Base-by-base conservation (phyloP, 257 asterid species). In the Solanum paucissectum region DNA sequence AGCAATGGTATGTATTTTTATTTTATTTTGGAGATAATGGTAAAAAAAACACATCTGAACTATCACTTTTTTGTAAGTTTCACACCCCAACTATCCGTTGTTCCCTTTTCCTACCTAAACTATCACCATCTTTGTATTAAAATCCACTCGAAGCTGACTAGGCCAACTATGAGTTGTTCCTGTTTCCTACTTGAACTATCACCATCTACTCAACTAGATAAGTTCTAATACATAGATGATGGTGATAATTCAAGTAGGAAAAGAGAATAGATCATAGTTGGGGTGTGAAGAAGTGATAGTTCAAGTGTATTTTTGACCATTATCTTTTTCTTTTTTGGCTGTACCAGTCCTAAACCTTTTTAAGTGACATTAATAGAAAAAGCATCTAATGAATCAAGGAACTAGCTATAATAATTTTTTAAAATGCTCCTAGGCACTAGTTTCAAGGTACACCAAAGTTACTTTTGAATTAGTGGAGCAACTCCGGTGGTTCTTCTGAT, bases 1-100 rank as follows among this genome's bases (percentile, higher is more conserved):
- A 88, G 98, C 99, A 87, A 94, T 91, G 98, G 99, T 97, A 79
- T 86, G 86, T 1, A 62, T 23, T 23, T 40, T 34, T 76, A 1
- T 32, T 32, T 72, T 72, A 9, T 66, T 32, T 7, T 20, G 11
- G 37, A 29, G 38, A 29, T 6, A 29, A 69, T 69, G 38, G 38
- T 69, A 2, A 8, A 69, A 69, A 69, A 6, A 14, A 29, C 38
- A 69, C 76, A 69, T 69, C 23, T 69, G 5, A 69, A 13, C 38
- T 69, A 8, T 68, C 21, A 29, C 23, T 29, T 69, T 69, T 29
- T 69, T 7, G 23, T 38, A 13, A 69, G 76, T 69, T 29, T 69
- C n/a, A 69, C 76, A 69, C 76, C 12, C 38, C 76, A 69, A 69
- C 76, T 69, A 69, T 69, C 12, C 6, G 6, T 29, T 69, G 11